Evolutionary conservation across 2,329 filamentous ascomycete species (phyloP).

Genomic region (Volutella citrinella): DNA sequence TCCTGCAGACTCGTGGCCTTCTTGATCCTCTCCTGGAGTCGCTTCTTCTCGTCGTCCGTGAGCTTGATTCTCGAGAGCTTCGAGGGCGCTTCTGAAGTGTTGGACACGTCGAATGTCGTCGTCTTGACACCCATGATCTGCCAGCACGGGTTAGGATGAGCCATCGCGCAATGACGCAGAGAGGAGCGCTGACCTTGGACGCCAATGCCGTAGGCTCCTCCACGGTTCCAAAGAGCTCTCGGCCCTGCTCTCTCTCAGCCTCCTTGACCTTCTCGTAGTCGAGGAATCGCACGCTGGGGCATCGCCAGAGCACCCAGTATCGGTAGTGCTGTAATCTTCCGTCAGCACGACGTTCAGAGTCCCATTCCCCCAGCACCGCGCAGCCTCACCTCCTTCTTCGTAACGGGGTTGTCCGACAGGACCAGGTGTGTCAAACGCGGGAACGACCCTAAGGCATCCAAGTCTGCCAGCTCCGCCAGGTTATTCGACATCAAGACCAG

Average conservation of each 20-base stretch:
- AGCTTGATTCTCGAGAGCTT: conserved; percentile 78
- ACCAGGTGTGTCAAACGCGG: conserved; percentile 73
- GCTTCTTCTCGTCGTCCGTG: conserved; percentile 83
- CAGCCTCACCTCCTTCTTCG: conserved; percentile 80
- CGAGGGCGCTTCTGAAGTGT: conserved; percentile 43
- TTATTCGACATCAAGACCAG: conserved; percentile 83
- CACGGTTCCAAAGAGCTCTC: conserved; percentile 77
- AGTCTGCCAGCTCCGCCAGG: conserved; percentile 77
- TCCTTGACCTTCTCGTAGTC: conserved; percentile 92
- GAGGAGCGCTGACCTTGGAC: conserved; percentile 60
- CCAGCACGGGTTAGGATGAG: too few relatives aligned
- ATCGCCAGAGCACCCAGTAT: conserved; percentile 85
- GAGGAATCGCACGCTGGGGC: conserved; percentile 80
- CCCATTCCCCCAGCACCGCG: neutral
- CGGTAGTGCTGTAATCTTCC: conserved; percentile 70
- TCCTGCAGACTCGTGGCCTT: conserved; percentile 87
- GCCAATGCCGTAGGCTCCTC: conserved; percentile 79
- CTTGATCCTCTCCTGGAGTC: conserved; percentile 81
- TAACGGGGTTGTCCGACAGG: conserved; percentile 83
- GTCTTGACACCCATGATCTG: conserved; percentile 84
- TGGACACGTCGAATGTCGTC: conserved; percentile 61
- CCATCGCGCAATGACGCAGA: too few relatives aligned
- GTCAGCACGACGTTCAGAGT: conserved; percentile 10
- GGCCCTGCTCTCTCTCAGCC: conserved; percentile 72
- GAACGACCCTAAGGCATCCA: conserved; percentile 75